Percentiles rank a stretch among this genome's conserved stretches.
These are phyloP conservation scores for Lolium multiflorum DNA, from an alignment of 176 grass and related monocot genomes.

Conservation along the genomic window DNA sequence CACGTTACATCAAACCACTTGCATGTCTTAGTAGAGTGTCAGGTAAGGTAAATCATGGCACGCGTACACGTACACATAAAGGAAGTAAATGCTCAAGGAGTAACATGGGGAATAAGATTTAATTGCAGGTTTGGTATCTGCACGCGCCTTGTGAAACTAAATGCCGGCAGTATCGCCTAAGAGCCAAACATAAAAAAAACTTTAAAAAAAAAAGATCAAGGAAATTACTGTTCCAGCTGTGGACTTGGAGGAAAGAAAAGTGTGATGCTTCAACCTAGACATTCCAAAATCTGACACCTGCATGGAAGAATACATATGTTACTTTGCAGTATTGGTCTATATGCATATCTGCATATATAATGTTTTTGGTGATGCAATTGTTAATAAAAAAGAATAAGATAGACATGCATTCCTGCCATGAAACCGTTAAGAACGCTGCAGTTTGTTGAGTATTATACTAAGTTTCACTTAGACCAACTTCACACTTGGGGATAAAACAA, in stretches of 20 bases:
- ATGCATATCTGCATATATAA: constrained; percentile 14
- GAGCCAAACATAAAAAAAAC: constrained; percentile 22
- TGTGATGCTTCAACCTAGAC: constrained; percentile 98
- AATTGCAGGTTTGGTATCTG: neutral
- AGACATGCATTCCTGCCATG: constrained; percentile 34
- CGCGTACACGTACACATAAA: neutral
- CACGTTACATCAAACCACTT: constrained; percentile 12
- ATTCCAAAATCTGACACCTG: constrained; percentile 99
- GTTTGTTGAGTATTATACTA: neutral
- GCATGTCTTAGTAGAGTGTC: neutral
- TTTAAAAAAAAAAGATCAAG: constrained; percentile 16
- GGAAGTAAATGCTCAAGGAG: neutral
- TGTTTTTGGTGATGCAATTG: neutral
- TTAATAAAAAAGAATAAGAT: constrained; percentile 16
- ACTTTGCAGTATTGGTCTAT: constrained; percentile 26
- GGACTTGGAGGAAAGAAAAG: constrained; percentile 95
- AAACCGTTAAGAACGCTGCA: neutral
- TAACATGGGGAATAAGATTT: neutral
- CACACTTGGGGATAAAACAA: neutral
- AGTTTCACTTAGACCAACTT: constrained; percentile 19
- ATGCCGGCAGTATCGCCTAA: neutral
- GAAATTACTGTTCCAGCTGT: constrained; percentile 92
- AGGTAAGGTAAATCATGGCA: constrained; percentile 13
- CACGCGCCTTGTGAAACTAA: neutral
- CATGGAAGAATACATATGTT: constrained; percentile 32